Base-by-base conservation (phyloP, 1,284 basidiomycete genomes). In the Leccinum cinnamomeum region DNA sequence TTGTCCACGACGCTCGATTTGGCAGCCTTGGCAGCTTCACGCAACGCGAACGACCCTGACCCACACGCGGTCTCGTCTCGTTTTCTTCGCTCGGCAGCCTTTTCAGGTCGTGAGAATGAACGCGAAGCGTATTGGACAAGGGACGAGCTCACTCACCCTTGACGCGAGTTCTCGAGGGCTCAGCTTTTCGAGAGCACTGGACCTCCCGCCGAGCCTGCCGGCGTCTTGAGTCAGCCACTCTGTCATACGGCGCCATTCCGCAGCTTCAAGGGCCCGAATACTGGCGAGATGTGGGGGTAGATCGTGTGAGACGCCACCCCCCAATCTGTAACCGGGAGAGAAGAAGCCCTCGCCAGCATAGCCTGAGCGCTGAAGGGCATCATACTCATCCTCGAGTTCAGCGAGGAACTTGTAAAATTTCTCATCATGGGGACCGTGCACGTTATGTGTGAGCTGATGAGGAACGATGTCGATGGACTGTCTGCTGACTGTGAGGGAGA, bases 271-370 rank as follows among this genome's bases (percentile, higher is more conserved):
- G 10, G 90, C 91, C 62, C 85, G 87, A 54, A 77, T 72, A 11
- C 84, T 82, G 3, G 88, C 91, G 18, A 88, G 67, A 68, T 89
- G 81, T 30, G 82, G 82, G 2, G 90, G 84, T 0, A 91, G 69
- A 69, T 90, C 79, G 67, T 89, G 89, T 1, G 86, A 85, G 16
- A 85, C 71, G 48, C 82, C 81, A 5, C 76, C 75, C 5, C 92
- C 90, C 0, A 96, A 72, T 30, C 86, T 78, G 11, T 80, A 79
- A 0, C 94, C 94, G 18, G 81, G 77, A 12, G 88, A 82, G 72
- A 86, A 86, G 82, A 96, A 96, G 5, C 94, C 94, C 75, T 95
- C 88, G 46, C 88, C 88, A 58, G 85, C 78, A 74, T 94, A 96
- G 0, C 94, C 94, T 28, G 85, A 86, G 16, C 83, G 79, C 67